Base-by-base conservation (phyloP, 1,284 basidiomycete genomes). In the Tylopilus sp. region DNA sequence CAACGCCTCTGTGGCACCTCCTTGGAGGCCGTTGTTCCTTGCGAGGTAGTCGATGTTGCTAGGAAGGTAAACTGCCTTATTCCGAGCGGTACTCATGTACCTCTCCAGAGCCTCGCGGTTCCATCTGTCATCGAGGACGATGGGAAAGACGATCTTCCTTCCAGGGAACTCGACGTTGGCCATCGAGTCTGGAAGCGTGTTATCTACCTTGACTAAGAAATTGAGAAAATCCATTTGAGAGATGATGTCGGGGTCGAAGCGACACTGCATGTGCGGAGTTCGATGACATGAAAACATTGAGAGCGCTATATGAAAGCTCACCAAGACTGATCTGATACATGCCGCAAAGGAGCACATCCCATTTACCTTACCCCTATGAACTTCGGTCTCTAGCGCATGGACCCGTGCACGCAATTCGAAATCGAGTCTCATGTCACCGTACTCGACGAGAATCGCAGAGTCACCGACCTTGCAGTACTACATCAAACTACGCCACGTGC, bases 31-130 rank as follows among this genome's bases (percentile, higher is more conserved):
- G 68, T 91, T 92, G 52, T 90, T 90, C 54, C 78, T 81, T 0
- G 90, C 89, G 2, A 92, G 82, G 69, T 92, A 92, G 53, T 89
- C 86, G 53, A 90, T 77, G 70, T 93, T 93, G 74, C 87, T 89
- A 0, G 90, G 91, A 0, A 93, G 78, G 72, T 93, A 93, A 2
- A 87, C 87, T 0, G 91, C 90, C 60, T 84, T 85, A 60, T 84
- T 80, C 18, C 91, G 79, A 0, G 81, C 84, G 0, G 85, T 85
- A 6, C 77, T 79, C 84, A 88, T 88, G 74, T 91, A 92, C 60
- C 83, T 81, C 44, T 83, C 73, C 32, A 91, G 79, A 7, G 90
- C 88, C 15, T 87, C 86, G 18, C 79, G 80, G 59, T 79, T 85
- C 84, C 89, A 88, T 15, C 80, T 81, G 69, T 92, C 91, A 67